Conservation (phyloP, 148 eudicot genomes). For the Arbutus unedo region DNA sequence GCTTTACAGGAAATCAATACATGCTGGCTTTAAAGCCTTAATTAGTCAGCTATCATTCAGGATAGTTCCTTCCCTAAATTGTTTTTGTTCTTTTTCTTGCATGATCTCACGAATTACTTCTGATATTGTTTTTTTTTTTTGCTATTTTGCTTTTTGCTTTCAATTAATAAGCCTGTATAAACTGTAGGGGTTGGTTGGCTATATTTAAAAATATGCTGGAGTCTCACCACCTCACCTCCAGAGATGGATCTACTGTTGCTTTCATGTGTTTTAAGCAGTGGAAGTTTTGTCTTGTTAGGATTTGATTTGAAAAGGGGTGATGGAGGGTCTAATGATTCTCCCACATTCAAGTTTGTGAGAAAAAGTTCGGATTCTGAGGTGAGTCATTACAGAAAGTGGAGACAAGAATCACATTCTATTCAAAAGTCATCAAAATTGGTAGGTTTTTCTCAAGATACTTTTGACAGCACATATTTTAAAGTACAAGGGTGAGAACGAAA, state of each 20-base stretch:
- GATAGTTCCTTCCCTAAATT: background rate
- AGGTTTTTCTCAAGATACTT: background rate
- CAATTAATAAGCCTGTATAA: background rate
- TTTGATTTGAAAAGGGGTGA: background rate
- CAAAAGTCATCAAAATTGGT: background rate
- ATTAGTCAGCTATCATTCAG: background rate
- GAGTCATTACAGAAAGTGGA: background rate
- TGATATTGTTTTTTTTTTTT: background rate
- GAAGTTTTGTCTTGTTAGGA: background rate
- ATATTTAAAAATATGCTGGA: background rate
- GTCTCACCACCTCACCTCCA: slow-evolving; percentile 1
- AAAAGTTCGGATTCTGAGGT: background rate
- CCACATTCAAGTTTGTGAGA: background rate
- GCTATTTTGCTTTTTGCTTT: background rate
- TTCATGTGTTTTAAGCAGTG: background rate
- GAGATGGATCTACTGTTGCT: background rate
- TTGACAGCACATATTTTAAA: background rate
- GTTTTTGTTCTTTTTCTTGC: background rate
- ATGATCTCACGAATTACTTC: too few species aligned
- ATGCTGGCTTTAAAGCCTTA: background rate
- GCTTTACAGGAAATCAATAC: background rate
- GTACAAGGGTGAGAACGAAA: too few species aligned
- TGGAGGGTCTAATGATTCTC: background rate
- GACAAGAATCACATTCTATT: background rate
- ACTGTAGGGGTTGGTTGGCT: background rate